phyloP scores from a whole-genome alignment of 495 filamentous ascomycete genomes.

The Evansstolkia leycettana region DNA sequence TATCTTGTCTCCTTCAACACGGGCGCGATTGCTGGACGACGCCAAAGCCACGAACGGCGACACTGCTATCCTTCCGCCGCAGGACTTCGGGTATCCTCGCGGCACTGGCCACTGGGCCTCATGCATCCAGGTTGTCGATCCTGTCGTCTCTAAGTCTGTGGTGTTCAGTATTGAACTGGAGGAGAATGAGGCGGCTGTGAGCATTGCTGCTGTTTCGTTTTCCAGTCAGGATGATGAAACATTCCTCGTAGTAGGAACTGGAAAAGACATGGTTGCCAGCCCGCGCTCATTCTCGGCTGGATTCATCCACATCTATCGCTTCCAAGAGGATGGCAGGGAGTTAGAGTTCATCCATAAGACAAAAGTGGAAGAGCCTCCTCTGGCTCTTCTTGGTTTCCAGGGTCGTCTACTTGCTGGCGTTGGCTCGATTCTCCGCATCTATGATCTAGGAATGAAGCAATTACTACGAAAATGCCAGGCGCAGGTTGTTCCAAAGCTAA shows the following conservation, averaged over 20 bases:
- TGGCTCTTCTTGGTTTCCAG: constrained; percentile 84
- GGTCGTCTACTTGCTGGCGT: constrained; percentile 77
- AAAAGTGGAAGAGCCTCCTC: constrained; percentile 73
- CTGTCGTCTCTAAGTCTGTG: constrained; percentile 57
- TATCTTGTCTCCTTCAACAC: constrained; percentile 63
- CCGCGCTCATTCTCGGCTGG: constrained; percentile 65
- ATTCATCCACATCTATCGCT: constrained; percentile 87
- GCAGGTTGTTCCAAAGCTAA: constrained; percentile 64
- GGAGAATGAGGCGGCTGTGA: constrained; percentile 86
- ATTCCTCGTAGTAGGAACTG: constrained; percentile 88
- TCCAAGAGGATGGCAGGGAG: constrained; percentile 71
- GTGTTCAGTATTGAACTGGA: constrained; percentile 67
- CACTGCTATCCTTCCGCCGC: constrained; percentile 52
- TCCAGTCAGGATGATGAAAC: constrained; percentile 76
- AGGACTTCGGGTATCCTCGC: constrained; percentile 82
- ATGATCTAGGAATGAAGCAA: constrained; percentile 82
- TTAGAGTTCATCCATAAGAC: constrained; percentile 97
- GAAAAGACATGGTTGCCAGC: constrained; percentile 70
- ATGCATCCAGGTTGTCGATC: constrained; percentile 84
- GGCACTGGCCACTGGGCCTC: constrained; percentile 85
- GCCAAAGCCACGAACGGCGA: constrained; percentile 57
- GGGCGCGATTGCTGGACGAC: constrained; percentile 54
- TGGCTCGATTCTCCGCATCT: constrained; percentile 70
- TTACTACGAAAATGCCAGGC: constrained; percentile 85
- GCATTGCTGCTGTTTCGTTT: constrained; percentile 71